Percentiles rank a stretch among this genome's conserved stretches.
These are phyloP conservation scores for Echinochloa phyllopogon DNA, from an alignment of 176 grass and related monocot species.

Conservation along the genomic window DNA sequence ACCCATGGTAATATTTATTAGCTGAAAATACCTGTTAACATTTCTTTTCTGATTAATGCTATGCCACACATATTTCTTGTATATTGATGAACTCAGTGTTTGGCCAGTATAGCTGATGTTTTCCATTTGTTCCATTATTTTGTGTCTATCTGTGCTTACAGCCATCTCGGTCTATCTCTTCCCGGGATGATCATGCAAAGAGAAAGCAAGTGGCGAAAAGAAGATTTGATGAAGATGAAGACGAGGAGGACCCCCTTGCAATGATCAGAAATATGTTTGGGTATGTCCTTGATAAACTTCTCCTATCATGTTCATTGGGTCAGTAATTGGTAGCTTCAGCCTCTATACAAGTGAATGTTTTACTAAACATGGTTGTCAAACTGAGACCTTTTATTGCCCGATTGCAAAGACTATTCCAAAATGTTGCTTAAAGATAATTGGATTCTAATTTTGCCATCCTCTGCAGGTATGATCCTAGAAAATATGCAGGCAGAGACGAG, in stretches of 20 bases:
- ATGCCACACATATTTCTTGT: not conserved
- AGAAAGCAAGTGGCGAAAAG: conserved; percentile 54
- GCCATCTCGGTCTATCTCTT: conserved; percentile 54
- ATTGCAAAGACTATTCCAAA: not conserved
- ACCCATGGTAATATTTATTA: conserved; percentile 56
- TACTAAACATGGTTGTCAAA: not conserved
- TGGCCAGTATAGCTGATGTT: not conserved
- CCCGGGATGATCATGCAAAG: conserved; percentile 52
- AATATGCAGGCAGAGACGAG: conserved; percentile 73
- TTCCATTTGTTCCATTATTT: not conserved
- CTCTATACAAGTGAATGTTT: conserved; percentile 9
- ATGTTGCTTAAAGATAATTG: not conserved
- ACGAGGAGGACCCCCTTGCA: conserved; percentile 60
- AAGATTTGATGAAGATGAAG: conserved; percentile 75
- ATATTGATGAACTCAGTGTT: not conserved
- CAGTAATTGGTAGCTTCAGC: not conserved
- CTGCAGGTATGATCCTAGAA: conserved; percentile 91
- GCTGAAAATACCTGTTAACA: not conserved
- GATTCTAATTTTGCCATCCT: conserved; percentile 33
- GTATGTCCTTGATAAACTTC: conserved; percentile 47
- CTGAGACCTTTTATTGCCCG: not conserved
- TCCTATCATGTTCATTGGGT: not conserved
- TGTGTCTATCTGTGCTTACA: conserved; percentile 27
- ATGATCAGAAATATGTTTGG: conserved; percentile 84
- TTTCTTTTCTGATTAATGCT: not conserved